Conservation (phyloP, 139 green algal genomes). For the Asterochloris erici region DNA sequence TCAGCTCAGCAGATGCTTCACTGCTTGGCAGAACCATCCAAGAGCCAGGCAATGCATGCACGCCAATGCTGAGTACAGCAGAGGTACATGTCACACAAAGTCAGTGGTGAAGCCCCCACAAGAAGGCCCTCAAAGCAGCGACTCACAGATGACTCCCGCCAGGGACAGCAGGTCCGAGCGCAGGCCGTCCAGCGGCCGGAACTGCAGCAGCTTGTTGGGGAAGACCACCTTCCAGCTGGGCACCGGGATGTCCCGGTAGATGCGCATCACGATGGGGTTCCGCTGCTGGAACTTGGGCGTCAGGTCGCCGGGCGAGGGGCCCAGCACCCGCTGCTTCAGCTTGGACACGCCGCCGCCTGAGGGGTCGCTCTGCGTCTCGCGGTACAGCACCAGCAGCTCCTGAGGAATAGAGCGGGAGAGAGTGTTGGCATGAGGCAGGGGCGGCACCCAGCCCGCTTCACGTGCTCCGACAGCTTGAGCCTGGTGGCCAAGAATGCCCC, state of each 20-base stretch:
- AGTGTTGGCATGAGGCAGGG: no score
- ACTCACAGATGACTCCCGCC: slow-evolving; percentile 19
- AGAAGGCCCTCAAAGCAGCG: no score
- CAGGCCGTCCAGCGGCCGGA: slow-evolving; percentile 41
- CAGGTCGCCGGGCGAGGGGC: slow-evolving; percentile 4
- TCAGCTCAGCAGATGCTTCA: no score
- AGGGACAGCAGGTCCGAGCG: slow-evolving; percentile 35
- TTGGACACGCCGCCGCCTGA: background rate
- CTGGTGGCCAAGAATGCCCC: no score
- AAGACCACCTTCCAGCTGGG: slow-evolving; percentile 39
- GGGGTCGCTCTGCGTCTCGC: slow-evolving; percentile 8
- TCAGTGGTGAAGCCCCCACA: no score
- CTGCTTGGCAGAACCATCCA: no score
- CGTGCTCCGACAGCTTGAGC: no score
- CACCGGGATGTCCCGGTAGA: slow-evolving; percentile 32
- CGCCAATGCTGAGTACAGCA: no score
- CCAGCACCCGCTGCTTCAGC: slow-evolving; percentile 5
- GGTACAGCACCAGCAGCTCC: slow-evolving; percentile 45
- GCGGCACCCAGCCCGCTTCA: no score
- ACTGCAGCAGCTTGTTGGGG: slow-evolving; percentile 54
- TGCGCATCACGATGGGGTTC: slow-evolving; percentile 16
- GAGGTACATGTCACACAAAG: no score
- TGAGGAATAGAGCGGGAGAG: background rate
- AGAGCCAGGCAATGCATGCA: no score
- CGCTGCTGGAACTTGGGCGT: slow-evolving; percentile 20